A percentile compares a stretch with the other conserved stretches of the same genome.
These are phyloP conservation scores for Endothia cerciana DNA, from an alignment of 2,329 filamentous ascomycete species.

Conservation along the genomic window DNA sequence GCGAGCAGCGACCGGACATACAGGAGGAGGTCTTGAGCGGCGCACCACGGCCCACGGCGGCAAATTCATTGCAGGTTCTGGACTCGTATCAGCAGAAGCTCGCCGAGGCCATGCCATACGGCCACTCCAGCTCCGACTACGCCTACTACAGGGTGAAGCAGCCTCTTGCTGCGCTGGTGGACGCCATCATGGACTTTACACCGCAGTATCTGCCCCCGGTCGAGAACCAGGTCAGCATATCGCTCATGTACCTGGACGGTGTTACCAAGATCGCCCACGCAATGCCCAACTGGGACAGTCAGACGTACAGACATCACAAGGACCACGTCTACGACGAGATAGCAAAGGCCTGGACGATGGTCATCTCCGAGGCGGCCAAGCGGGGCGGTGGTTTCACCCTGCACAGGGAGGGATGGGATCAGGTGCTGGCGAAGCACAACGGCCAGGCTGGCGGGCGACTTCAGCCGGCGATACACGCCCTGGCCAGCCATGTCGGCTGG, in stretches of 20 bases:
- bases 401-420: constrained; percentile 91
- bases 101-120: constrained; percentile 81
- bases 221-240: constrained; percentile 81
- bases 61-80: constrained; percentile 79
- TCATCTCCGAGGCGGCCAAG: constrained; percentile 89
- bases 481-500: constrained; percentile 78
- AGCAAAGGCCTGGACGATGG: constrained; percentile 87
- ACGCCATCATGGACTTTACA: constrained; percentile 91
- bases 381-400: constrained; percentile 87
- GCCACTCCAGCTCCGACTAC: constrained; percentile 85
- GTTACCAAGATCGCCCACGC: constrained; percentile 89
- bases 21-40: constrained; percentile 80
- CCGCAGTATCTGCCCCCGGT: constrained; percentile 93
- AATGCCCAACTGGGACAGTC: constrained; percentile 88
- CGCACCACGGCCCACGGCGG: constrained; percentile 85
- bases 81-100: constrained; percentile 80
- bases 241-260: constrained; percentile 84
- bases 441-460: constrained; percentile 82
- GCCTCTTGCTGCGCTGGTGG: constrained; percentile 77
- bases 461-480: constrained; percentile 76
- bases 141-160: constrained; percentile 91
- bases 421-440: constrained; percentile 84
- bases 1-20: constrained; percentile 85
- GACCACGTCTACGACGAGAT: constrained; percentile 97
- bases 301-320: constrained; percentile 88